Evolutionary conservation across 208 protist genomes (phyloP), one percentile per base, ranked within the genome.

Genomic region (Phytomonas sp.): DNA sequence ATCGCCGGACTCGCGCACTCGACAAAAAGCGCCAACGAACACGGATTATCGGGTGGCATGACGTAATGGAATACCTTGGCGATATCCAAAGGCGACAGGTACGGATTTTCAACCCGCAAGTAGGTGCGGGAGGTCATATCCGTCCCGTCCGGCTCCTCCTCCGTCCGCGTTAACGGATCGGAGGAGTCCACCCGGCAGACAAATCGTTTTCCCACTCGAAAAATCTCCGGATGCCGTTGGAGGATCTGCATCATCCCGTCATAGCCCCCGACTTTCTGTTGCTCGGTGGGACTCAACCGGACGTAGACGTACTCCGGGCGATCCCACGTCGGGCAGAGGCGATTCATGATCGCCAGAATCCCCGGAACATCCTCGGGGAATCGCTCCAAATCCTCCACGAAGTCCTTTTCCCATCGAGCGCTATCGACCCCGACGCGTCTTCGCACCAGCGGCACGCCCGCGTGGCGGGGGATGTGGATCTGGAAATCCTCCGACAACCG

Each of bases 1-100:
- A 95, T 93, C 62, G 87, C 90, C 37, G 90, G 90, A 67, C 90
- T 95, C 11, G 82, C 76, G 66, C 80, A 81, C 60, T 88, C 80
- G 26, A 92, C 76, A 33, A 93, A 75, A 69, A 84, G 89, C 1
- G 81, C 61, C 0, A 78, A 73, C 13, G 75, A 89, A 68, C 78
- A 90, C 60, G 87, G 60, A 59, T 93, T 82, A n/a, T 77, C 80
- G 17, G 73, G 79, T 0, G 87, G 87, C 51, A 79, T 79, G 20
- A 87, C 77, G 78, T 92, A 93, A 76, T 93, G 82, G 62, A 95
- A 93, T 29, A 95, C 87, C 20, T 82, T 77, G 17, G 85, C 90
- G 17, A 92, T 34, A 26, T 92, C 87, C 13, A 71, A 46, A 15
- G 76, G 74, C 4, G 75, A 84, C 32, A 78, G 68, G 70, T 95